Evolutionary conservation across 2,329 filamentous ascomycete genomes (phyloP), one percentile per base, ranked within the genome.

Genomic region (Colletotrichum nymphaeae): DNA sequence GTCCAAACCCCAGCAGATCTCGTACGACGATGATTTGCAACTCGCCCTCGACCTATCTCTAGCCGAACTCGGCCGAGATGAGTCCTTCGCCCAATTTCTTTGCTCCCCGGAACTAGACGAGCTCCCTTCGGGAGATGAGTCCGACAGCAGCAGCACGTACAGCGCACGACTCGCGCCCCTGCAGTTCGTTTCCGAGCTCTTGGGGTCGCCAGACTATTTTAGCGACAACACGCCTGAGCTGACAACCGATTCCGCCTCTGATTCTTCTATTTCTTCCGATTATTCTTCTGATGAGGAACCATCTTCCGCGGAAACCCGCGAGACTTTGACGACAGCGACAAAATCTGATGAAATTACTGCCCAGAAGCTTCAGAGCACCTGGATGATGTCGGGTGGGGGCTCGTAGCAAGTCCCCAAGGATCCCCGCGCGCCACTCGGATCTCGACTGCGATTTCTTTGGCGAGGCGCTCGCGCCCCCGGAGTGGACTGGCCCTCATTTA

Each of bases 301-400:
- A 37, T 80, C 81, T n/a, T 71, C 65, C 53, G 63, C 52, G 8
- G 19, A 30, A 4, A 3, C 12, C 42, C 37, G 53, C 16, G 16
- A 35, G 6, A 55, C 11, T n/a, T 32, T 24, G 55, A 35, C 46
- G 46, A n/a, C 74, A 80, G 57, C 79, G 46, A 49, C 77, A 76
- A 22, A 46, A 76, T 53, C 80, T 82, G 76, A 76, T 81, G 62
- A 73, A 75, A 22, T 5, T n/a, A 16, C 63, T 35, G 32, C 32
- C 69, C 76, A 75, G 76, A 78, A 74, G 19, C 76, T 77, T 65
- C 71, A 77, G 65, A 77, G 80, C 55, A 77, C 81, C 74, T 86
- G 84, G 84, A 80, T 86, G 46, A 80, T 86, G 79, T 79, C 86
- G 76, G 83, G 81, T 78, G 84, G 86, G 81, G 85, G 81, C 84